Evolutionary conservation across 106 monocot genomes (phyloP).

Genomic region (Amphibolis antarctica): DNA sequence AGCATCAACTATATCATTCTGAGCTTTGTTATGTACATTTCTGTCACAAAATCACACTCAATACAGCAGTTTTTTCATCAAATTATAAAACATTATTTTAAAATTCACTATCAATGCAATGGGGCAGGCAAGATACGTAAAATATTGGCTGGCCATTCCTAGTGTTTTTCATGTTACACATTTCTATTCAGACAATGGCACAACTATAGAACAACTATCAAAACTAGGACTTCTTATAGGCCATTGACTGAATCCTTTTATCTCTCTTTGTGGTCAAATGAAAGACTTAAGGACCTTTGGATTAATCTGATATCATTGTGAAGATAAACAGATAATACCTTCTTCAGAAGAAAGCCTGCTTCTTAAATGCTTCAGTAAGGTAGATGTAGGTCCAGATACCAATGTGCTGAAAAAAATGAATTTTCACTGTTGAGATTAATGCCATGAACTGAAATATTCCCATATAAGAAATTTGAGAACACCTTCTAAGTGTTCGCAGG

Average conservation of each 20-base stretch:
- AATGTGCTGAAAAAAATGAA: constrained; percentile 48
- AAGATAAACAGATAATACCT: constrained; percentile 24
- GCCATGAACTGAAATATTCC: neutral
- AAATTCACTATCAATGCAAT: no score
- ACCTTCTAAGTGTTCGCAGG: constrained; percentile 84
- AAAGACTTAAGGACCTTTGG: no score
- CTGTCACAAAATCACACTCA: neutral
- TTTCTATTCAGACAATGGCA: no score
- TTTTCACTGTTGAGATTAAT: neutral
- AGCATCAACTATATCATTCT: no score
- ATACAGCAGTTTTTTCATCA: neutral
- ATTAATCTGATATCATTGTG: neutral
- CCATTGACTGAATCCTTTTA: no score
- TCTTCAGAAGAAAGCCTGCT: constrained; percentile 77
- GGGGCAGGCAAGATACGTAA: no score
- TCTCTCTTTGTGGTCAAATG: no score
- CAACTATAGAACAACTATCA: no score
- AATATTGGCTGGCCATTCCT: no score
- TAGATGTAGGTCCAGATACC: constrained; percentile 81
- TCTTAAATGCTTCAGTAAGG: constrained; percentile 57
- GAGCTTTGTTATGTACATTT: neutral
- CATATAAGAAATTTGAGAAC: neutral
- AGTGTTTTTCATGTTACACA: no score
- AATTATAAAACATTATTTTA: neutral
- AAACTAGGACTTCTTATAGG: no score